Conservation (phyloP, 345 rosid genomes). For the Noccaea caerulescens region DNA sequence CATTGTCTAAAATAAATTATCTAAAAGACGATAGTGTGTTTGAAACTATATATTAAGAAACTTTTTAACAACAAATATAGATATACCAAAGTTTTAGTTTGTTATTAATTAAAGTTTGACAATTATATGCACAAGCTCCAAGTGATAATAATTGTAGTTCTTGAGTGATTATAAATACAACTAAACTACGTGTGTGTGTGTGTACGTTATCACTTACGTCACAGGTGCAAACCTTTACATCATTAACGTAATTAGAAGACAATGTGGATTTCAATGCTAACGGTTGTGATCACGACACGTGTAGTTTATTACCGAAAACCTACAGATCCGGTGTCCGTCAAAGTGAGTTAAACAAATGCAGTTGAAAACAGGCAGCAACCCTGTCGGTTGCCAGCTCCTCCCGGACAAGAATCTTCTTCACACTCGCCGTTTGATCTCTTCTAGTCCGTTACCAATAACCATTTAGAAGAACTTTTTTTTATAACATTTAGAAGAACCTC, state of each 20-base stretch:
- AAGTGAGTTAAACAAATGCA: slow-evolving; percentile 31
- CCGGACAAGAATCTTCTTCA: slow-evolving; percentile 47
- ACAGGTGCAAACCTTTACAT: background rate
- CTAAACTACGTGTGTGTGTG: background rate
- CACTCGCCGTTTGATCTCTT: slow-evolving; percentile 36
- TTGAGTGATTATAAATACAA: background rate
- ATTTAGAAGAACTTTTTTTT: background rate
- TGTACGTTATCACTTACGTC: slow-evolving; percentile 8
- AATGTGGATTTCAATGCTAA: background rate
- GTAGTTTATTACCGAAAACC: slow-evolving; percentile 50
- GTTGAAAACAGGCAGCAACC: slow-evolving; percentile 55
- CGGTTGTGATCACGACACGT: slow-evolving; percentile 48
- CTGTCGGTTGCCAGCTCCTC: slow-evolving; percentile 81
- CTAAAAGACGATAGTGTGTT: background rate
- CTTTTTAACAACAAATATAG: background rate
- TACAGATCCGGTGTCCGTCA: slow-evolving; percentile 52
- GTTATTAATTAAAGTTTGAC: background rate
- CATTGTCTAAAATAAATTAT: background rate
- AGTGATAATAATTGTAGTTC: background rate
- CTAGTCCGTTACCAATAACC: background rate
- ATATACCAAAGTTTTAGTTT: background rate
- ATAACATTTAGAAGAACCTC: background rate
- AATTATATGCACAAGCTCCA: slow-evolving; percentile 10
- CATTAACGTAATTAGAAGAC: slow-evolving; percentile 14
- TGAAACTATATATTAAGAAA: background rate